Percentiles rank a stretch among this genome's conserved stretches.
Evolutionary conservation across 768 basidiomycete species (phyloP).

Genomic region (Arthromyces matolae): DNA sequence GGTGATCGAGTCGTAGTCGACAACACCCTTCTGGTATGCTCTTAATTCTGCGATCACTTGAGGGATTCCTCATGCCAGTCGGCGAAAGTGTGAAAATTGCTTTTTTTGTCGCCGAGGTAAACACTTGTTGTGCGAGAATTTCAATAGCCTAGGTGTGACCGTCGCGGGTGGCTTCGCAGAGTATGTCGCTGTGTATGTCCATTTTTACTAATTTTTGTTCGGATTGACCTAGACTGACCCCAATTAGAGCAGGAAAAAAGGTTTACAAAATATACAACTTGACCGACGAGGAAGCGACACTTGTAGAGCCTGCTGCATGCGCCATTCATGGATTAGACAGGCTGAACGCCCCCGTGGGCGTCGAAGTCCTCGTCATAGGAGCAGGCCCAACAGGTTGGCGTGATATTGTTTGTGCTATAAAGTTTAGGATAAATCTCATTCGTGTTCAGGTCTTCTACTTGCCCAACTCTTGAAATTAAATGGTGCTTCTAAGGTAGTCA

Average conservation of each 20-base stretch:
- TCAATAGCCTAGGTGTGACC: slow-evolving; percentile 60
- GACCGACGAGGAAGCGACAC: slow-evolving; percentile 71
- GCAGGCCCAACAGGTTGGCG: slow-evolving; percentile 64
- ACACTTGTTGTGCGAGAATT: slow-evolving; percentile 67
- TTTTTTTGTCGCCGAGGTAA: slow-evolving; percentile 75
- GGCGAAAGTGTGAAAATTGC: slow-evolving; percentile 42
- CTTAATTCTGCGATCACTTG: neutral
- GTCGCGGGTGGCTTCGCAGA: slow-evolving; percentile 71
- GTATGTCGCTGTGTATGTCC: slow-evolving; percentile 60
- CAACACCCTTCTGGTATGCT: slow-evolving; percentile 46
- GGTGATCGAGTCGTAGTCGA: slow-evolving; percentile 70
- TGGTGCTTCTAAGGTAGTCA: slow-evolving; percentile 63
- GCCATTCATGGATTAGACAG: slow-evolving; percentile 80
- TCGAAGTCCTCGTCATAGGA: slow-evolving; percentile 70
- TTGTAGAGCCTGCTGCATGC: slow-evolving; percentile 76
- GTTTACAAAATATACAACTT: slow-evolving; percentile 74
- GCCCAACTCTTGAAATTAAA: slow-evolving; percentile 76
- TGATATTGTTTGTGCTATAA: neutral
- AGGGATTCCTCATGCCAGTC: neutral
- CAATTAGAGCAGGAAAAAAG: slow-evolving; percentile 48
- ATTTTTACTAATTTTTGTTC: neutral
- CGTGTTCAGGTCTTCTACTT: slow-evolving; percentile 54
- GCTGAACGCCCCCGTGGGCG: slow-evolving; percentile 61
- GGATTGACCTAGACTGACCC: neutral
- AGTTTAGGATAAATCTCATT: neutral